phyloP scores from a whole-genome alignment of 2,329 filamentous ascomycete species.

The Exophiala oligosperma region DNA sequence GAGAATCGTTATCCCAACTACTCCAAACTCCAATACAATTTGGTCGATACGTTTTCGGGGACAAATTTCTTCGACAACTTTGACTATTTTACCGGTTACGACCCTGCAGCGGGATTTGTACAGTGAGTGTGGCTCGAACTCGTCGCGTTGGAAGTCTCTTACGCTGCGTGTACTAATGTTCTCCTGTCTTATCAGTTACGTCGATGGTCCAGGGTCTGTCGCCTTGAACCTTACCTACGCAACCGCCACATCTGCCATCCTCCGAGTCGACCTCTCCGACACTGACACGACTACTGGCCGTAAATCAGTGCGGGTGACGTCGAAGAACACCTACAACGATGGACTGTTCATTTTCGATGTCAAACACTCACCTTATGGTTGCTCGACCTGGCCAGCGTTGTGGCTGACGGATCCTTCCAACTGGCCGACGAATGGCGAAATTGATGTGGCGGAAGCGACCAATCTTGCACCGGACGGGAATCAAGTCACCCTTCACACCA shows the following conservation, averaged over 20 bases:
- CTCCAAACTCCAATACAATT: slow-evolving; percentile 38
- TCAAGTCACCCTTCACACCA: slow-evolving; percentile 50
- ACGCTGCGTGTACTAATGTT: background rate
- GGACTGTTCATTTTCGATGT: slow-evolving; percentile 72
- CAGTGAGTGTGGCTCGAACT: slow-evolving; percentile 40
- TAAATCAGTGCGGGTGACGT: slow-evolving; percentile 70
- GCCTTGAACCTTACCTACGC: slow-evolving; percentile 62
- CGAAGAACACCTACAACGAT: slow-evolving; percentile 61
- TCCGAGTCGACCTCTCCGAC: slow-evolving; percentile 65
- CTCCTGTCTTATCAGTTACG: slow-evolving; percentile 36
- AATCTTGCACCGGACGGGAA: slow-evolving; percentile 51
- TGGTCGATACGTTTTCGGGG: slow-evolving; percentile 45
- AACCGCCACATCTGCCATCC: slow-evolving; percentile 52
- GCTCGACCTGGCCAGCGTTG: slow-evolving; percentile 71
- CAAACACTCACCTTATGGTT: slow-evolving; percentile 71
- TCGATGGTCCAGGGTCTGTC: slow-evolving; percentile 38
- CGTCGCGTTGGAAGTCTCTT: background rate
- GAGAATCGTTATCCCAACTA: slow-evolving; percentile 47
- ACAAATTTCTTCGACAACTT: slow-evolving; percentile 47
- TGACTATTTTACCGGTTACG: slow-evolving; percentile 45
- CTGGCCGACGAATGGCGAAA: slow-evolving; percentile 47
- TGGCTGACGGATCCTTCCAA: slow-evolving; percentile 58
- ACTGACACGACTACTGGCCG: slow-evolving; percentile 60
- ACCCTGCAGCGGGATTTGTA: slow-evolving; percentile 48
- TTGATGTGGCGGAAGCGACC: slow-evolving; percentile 55